Percentiles rank a stretch among this genome's conserved stretches.
phyloP scores from a whole-genome alignment of 768 basidiomycete genomes.

The Naganishia friedmannii region DNA sequence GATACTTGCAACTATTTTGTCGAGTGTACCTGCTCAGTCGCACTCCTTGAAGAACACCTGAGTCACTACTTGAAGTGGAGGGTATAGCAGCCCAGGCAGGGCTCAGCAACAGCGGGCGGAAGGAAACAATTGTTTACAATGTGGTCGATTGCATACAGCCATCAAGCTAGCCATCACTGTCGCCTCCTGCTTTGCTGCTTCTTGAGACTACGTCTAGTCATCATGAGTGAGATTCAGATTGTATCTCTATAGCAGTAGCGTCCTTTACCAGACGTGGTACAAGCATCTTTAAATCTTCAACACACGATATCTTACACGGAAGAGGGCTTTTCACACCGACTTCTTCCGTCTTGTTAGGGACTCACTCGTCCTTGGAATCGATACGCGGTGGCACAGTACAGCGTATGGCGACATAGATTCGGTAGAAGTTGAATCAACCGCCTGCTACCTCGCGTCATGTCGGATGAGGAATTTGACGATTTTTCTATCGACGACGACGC shows the following conservation, averaged over 20 bases:
- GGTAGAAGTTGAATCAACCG: not conserved
- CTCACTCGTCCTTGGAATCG: not conserved
- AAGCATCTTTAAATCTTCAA: not conserved
- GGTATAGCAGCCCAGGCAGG: not conserved
- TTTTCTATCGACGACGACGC: slow-evolving; percentile 18
- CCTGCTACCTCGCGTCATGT: not conserved
- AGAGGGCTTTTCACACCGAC: not conserved
- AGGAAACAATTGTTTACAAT: not conserved
- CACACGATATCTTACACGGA: not conserved
- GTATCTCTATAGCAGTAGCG: too few species aligned
- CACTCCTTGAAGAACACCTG: not conserved
- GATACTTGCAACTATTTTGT: too few species aligned
- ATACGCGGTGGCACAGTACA: not conserved
- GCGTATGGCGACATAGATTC: not conserved
- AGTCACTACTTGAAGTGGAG: not conserved
- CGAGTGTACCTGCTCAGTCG: too few species aligned
- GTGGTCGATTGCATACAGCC: not conserved
- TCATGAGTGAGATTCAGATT: not conserved
- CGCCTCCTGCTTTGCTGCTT: not conserved
- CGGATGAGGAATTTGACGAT: slow-evolving; percentile 14
- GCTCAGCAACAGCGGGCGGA: too few species aligned
- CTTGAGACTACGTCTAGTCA: not conserved
- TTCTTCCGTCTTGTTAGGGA: not conserved
- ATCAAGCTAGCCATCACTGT: too few species aligned
- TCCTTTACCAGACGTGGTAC: not conserved